phyloP scores from a whole-genome alignment of 2,329 filamentous ascomycete genomes.

The Bisporella sp. region DNA sequence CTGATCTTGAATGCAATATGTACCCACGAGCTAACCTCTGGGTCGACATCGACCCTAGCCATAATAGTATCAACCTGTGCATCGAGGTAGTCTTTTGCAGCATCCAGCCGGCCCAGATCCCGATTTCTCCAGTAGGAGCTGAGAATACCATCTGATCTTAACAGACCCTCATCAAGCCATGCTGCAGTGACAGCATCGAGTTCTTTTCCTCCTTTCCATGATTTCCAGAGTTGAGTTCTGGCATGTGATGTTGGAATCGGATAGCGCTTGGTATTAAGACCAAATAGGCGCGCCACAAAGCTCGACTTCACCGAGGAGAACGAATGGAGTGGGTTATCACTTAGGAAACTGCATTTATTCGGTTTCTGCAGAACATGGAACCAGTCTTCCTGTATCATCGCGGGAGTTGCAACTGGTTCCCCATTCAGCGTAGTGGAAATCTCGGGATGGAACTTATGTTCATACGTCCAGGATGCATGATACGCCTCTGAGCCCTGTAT shows the following conservation, averaged over 20 bases:
- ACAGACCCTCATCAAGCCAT: conserved; percentile 38
- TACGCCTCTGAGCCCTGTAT: conserved; percentile 44
- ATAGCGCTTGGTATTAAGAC: conserved; percentile 28
- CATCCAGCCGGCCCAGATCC: conserved; percentile 30
- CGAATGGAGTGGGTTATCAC: conserved; percentile 45
- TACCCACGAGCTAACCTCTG: conserved; percentile 21
- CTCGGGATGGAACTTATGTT: conserved; percentile 38
- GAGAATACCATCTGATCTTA: conserved; percentile 33
- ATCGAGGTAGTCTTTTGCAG: conserved; percentile 34
- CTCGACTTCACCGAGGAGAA: conserved; percentile 29
- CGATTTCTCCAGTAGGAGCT: conserved; percentile 32
- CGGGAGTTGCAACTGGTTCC: conserved; percentile 39
- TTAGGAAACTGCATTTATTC: conserved; percentile 34
- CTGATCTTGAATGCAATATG: conserved; percentile 28
- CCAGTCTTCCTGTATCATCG: conserved; percentile 43
- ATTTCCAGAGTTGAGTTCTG: conserved; percentile 37
- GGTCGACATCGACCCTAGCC: conserved; percentile 25
- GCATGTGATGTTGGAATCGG: conserved; percentile 35
- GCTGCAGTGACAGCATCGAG: conserved; percentile 39
- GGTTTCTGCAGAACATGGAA: conserved; percentile 35
- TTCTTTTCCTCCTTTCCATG: conserved; percentile 36
- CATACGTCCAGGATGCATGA: conserved; percentile 39
- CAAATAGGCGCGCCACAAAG: conserved; percentile 25
- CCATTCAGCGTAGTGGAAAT: conserved; percentile 42
- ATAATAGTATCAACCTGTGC: conserved; percentile 23